These are phyloP conservation scores for Carallia pectinifolia DNA, from an alignment of 345 rosid species.

Conservation along the genomic window DNA sequence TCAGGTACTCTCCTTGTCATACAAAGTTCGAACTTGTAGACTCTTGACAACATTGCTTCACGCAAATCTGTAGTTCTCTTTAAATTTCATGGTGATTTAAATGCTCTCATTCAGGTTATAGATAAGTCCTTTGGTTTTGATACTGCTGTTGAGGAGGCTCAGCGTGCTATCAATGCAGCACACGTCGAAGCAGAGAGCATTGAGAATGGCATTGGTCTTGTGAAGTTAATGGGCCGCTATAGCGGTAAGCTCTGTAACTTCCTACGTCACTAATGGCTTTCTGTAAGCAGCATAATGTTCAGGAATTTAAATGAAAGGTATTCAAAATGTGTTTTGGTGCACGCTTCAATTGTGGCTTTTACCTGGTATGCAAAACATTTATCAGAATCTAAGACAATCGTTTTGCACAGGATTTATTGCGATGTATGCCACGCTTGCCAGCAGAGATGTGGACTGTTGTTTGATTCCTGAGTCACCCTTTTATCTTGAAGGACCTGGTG, in stretches of 20 bases:
- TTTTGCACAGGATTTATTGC: slow-evolving; percentile 55
- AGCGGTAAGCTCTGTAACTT: slow-evolving; percentile 50
- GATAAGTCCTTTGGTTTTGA: slow-evolving; percentile 93
- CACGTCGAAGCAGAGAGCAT: slow-evolving; percentile 84
- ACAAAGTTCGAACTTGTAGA: background rate
- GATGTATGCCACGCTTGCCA: slow-evolving; percentile 61
- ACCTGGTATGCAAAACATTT: background rate
- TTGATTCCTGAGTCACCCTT: slow-evolving; percentile 67
- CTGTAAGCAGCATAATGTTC: no score
- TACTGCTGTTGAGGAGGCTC: slow-evolving; percentile 97
- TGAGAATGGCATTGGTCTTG: slow-evolving; percentile 82
- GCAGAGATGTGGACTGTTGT: slow-evolving; percentile 68
- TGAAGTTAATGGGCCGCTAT: slow-evolving; percentile 89
- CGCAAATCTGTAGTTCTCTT: background rate
- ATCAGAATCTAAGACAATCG: slow-evolving; percentile 5
- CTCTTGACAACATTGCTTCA: background rate
- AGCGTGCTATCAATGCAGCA: slow-evolving; percentile 89
- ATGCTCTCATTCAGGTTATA: slow-evolving; percentile 44
- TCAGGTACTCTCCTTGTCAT: slow-evolving; percentile 35
- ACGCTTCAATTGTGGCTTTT: background rate
- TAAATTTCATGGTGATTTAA: background rate
- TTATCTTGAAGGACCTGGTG: slow-evolving; percentile 59
- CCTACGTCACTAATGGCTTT: no score
- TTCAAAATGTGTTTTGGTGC: background rate
- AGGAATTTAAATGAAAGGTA: no score